phyloP scores from a whole-genome alignment of 108 stramenopile genomes.

The Schizochytrium sp. region DNA sequence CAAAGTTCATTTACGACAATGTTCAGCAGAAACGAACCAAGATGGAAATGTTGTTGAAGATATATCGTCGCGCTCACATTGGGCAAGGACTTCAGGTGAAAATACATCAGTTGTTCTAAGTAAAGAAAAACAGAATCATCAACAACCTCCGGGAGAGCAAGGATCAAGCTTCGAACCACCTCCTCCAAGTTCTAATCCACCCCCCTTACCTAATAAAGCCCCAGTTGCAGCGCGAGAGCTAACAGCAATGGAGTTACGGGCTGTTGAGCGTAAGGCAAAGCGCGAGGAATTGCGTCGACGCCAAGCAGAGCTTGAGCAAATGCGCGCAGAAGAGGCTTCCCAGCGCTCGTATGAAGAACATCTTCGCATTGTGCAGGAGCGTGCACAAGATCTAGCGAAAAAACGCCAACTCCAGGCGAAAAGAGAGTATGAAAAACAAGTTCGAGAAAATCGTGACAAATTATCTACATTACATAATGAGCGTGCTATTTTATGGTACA shows the following conservation, averaged over 20 bases:
- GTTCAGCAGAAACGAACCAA: too few relatives aligned
- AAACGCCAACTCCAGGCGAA: neutral
- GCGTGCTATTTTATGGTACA: neutral
- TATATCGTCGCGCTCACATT: too few relatives aligned
- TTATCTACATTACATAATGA: neutral
- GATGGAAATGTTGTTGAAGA: too few relatives aligned
- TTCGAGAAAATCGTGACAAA: neutral
- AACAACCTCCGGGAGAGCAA: too few relatives aligned
- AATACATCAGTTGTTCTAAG: too few relatives aligned
- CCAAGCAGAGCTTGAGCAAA: neutral
- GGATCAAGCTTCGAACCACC: too few relatives aligned
- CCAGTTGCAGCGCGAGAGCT: neutral
- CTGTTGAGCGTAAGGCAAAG: neutral
- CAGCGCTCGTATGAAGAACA: neutral
- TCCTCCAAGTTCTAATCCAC: too few relatives aligned
- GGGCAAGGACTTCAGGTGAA: too few relatives aligned
- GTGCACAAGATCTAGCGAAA: neutral
- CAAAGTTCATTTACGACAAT: too few relatives aligned
- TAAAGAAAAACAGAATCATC: too few relatives aligned
- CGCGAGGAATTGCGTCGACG: constrained; percentile 29
- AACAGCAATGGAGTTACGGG: constrained; percentile 9
- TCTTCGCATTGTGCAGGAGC: neutral
- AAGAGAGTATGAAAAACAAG: constrained; percentile 9
- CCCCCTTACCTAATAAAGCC: neutral
- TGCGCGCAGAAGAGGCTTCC: neutral